phyloP scores from a whole-genome alignment of 495 filamentous ascomycete genomes.

The Tuber magnatum region DNA sequence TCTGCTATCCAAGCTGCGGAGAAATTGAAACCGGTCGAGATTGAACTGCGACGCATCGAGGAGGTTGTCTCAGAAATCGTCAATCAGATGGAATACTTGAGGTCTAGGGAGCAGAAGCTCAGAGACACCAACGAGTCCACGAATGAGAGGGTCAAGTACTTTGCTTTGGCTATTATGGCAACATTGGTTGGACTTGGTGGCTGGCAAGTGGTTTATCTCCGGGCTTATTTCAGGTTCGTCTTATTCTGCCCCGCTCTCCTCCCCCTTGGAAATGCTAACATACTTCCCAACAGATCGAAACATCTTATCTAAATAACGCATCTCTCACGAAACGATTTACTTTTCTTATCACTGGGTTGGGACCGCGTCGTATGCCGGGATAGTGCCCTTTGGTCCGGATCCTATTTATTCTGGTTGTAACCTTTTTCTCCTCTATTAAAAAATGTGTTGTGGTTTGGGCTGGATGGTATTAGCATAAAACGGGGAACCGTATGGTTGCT shows the following conservation, averaged over 20 bases:
- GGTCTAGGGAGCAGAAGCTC: slow-evolving; percentile 83
- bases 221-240: slow-evolving; percentile 84
- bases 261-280: slow-evolving; percentile 2
- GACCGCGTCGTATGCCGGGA: neutral
- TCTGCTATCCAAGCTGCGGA: slow-evolving; percentile 89
- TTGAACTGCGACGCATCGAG: slow-evolving; percentile 86
- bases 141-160: slow-evolving; percentile 98
- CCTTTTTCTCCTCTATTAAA: neutral
- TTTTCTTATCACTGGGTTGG: neutral
- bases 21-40: slow-evolving; percentile 96
- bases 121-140: slow-evolving; percentile 99
- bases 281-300: slow-evolving; percentile 56
- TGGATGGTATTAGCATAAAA: neutral
- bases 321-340: neutral
- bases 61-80: slow-evolving; percentile 78
- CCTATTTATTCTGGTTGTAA: neutral
- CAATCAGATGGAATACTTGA: slow-evolving; percentile 84
- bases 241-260: neutral
- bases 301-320: slow-evolving; percentile 61
- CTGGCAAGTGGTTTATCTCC: slow-evolving; percentile 95
- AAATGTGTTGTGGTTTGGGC: neutral
- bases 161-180: slow-evolving; percentile 89
- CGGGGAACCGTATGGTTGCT: neutral
- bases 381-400: neutral
- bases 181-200: slow-evolving; percentile 83